phyloP scores from a whole-genome alignment of 495 filamentous ascomycete species.

The Pyronema omphalodes region DNA sequence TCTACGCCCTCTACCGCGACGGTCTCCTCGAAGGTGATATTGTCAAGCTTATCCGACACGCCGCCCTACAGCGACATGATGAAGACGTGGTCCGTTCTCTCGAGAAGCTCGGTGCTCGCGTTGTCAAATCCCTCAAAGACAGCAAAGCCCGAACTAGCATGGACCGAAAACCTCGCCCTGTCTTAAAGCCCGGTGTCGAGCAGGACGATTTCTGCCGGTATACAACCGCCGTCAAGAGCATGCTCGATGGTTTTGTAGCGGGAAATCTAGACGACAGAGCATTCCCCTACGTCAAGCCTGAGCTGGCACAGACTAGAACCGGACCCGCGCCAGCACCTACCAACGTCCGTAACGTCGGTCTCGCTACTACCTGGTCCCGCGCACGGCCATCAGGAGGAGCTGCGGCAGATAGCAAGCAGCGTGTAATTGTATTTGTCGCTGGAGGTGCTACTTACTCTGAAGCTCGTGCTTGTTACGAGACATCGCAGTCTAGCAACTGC shows the following conservation, averaged over 20 bases:
- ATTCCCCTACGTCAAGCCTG: constrained; percentile 73
- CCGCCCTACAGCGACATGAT: constrained; percentile 55
- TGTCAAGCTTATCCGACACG: constrained; percentile 66
- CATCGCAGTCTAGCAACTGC: constrained; percentile 46
- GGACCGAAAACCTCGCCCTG: constrained; percentile 30
- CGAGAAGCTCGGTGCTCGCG: constrained; percentile 60
- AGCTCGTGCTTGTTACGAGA: constrained; percentile 72
- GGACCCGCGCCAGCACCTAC: constrained; percentile 30
- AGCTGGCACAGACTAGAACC: constrained; percentile 35
- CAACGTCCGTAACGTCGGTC: too few species aligned
- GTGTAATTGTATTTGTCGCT: constrained; percentile 88
- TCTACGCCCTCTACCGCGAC: constrained; percentile 74
- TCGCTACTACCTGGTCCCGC: too few species aligned
- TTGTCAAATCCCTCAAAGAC: constrained; percentile 59
- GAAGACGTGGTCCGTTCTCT: constrained; percentile 57
- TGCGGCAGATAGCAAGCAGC: constrained; percentile 31
- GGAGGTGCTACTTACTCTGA: constrained; percentile 90
- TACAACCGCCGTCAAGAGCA: constrained; percentile 51
- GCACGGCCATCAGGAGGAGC: too few species aligned
- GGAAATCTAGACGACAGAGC: constrained; percentile 45
- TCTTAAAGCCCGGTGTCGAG: constrained; percentile 33
- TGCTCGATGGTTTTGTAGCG: constrained; percentile 58
- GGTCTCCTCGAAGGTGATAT: constrained; percentile 79
- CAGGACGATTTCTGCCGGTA: constrained; percentile 48
- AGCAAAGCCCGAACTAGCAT: constrained; percentile 45